Percentiles rank a stretch among this genome's conserved stretches.
Conservation (phyloP, 805 yeast genomes). For the Yarrowia osloensis region DNA sequence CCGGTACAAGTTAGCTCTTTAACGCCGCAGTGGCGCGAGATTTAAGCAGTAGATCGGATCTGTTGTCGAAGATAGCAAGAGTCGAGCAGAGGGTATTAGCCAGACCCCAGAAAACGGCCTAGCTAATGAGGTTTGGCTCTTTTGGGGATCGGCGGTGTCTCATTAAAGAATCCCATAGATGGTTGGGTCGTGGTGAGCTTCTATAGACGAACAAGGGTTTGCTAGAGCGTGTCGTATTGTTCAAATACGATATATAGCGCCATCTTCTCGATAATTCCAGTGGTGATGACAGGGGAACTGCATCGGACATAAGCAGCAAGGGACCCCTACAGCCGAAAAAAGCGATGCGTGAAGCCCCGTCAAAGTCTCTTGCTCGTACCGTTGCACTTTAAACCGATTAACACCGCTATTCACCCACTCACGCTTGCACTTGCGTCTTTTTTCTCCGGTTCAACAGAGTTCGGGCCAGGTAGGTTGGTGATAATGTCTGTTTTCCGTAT, state of each 20-base stretch:
- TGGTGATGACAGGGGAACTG: too few relatives aligned
- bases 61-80: background rate
- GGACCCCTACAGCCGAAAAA: background rate
- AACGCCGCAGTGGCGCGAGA: slow-evolving; percentile 15
- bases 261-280: too few relatives aligned
- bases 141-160: background rate
- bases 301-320: background rate
- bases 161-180: background rate
- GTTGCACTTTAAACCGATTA: background rate
- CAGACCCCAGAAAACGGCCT: background rate
- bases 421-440: slow-evolving; percentile 7
- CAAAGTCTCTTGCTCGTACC: background rate
- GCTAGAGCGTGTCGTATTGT: background rate
- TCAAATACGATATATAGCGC: too few relatives aligned
- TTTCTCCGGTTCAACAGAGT: background rate
- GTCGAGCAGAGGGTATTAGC: background rate
- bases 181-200: background rate
- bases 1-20: background rate
- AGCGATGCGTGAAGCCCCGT: background rate
- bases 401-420: background rate
- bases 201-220: background rate
- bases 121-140: background rate
- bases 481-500: slow-evolving; percentile 8
- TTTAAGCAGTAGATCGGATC: background rate
- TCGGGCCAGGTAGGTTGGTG: background rate